Percentiles rank a stretch among this genome's conserved stretches.
Evolutionary conservation across 2,329 filamentous ascomycete species (phyloP).

Genomic region (Colletotrichum sidae): DNA sequence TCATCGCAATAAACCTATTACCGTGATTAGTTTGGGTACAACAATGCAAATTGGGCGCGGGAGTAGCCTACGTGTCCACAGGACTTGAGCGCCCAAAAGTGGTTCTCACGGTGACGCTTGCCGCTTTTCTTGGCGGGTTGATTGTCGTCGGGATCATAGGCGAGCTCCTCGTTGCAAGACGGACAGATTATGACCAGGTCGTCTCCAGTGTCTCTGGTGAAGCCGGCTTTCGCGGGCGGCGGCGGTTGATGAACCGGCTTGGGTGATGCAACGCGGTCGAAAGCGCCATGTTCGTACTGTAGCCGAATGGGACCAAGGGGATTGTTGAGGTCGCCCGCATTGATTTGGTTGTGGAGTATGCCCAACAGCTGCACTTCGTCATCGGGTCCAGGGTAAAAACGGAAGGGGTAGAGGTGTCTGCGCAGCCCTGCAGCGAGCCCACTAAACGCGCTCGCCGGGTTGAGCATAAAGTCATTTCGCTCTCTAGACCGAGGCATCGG

Average conservation of each 20-base stretch:
- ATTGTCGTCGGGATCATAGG: slow-evolving; percentile 69
- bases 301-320: slow-evolving; percentile 37
- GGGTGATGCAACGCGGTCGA: slow-evolving; percentile 47
- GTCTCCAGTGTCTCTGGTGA: slow-evolving; percentile 80
- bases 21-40: slow-evolving; percentile 17
- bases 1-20: slow-evolving; percentile 71
- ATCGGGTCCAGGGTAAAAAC: slow-evolving; percentile 24
- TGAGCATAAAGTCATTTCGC: slow-evolving; percentile 1
- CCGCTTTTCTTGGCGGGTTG: slow-evolving; percentile 58
- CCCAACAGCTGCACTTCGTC: slow-evolving; percentile 32
- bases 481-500: slow-evolving; percentile 38
- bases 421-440: slow-evolving; percentile 27
- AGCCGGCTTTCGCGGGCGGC: slow-evolving; percentile 76
- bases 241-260: slow-evolving; percentile 71
- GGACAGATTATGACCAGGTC: slow-evolving; percentile 84
- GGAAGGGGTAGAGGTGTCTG: slow-evolving; percentile 27
- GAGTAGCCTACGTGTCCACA: slow-evolving; percentile 84
- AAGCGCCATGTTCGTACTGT: slow-evolving; percentile 43
- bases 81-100: slow-evolving; percentile 91
- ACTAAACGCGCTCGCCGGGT: slow-evolving; percentile 24
- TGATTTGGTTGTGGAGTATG: slow-evolving; percentile 31
- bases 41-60: slow-evolving; percentile 39
- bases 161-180: slow-evolving; percentile 86
- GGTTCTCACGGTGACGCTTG: slow-evolving; percentile 71
- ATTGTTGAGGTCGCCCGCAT: slow-evolving; percentile 30